Base-by-base conservation (phyloP, 257 asterid species). In the Cinchona pubescens region DNA sequence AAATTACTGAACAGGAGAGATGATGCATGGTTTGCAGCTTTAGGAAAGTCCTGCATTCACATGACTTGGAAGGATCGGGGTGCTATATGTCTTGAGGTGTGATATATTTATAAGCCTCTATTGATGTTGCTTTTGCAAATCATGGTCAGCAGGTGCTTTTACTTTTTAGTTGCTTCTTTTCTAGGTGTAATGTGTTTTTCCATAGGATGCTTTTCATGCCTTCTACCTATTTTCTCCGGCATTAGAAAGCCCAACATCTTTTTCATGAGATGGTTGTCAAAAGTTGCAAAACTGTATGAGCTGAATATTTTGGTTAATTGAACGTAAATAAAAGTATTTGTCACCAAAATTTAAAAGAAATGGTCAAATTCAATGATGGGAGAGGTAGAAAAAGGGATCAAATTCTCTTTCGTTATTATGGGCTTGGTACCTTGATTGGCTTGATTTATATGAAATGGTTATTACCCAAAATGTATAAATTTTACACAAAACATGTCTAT, bases 51-150 rank as follows among this genome's bases (percentile, higher is more conserved):
- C 40, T 94, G 99, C 88, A 90, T 94, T 83, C 97, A 94, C 84
- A 83, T 94, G 87, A 94, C 97, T 69, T 94, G 97, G 99, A 85
- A 87, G 60, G 97, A 87, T 76, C 84, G 96, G 73, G 99, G 97
- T 69, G 96, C 97, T 81, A 87, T 94, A 89, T 90, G 97, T 73
- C 97, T 94, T 38, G 96, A 94, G 96, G 96, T 90, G 84, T 76
- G 73, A 76, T 69, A 38, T 38, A 18, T 49, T 16, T 38, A 29
- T 58, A 32, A 43, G 4, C 65, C 43, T 37, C 35, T 75, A n/a
- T 37, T 38, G 42, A 38, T 38, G 42, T 5, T 63, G 40, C 21
- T 21, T 51, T 49, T 49, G 23, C 25, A 70, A 58, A 58, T 58
- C 18, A n/a, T 7, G 62, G n/a, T 69, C 5, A 32, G 5, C 6